Percentiles rank a stretch among this genome's conserved stretches.
phyloP scores from a whole-genome alignment of 1,284 basidiomycete genomes.

The Pholiota adiposa region DNA sequence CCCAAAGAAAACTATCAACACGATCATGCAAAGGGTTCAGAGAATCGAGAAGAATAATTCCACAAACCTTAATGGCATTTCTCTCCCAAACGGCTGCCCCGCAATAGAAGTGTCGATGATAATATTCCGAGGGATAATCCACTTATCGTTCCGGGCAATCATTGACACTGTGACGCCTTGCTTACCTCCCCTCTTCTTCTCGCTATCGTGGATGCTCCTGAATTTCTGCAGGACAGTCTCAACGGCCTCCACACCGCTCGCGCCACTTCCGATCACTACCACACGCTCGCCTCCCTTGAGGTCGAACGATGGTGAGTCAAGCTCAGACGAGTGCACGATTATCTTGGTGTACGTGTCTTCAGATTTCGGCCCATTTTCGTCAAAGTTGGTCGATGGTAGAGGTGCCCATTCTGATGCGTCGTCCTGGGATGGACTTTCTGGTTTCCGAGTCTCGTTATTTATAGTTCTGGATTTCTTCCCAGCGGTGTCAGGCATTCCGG shows the following conservation, averaged over 20 bases:
- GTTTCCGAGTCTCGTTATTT: slow-evolving; percentile 18
- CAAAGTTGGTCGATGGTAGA: neutral
- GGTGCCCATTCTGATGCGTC: neutral
- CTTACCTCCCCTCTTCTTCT: neutral
- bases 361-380: slow-evolving; percentile 8
- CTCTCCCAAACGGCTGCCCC: slow-evolving; percentile 60
- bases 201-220: slow-evolving; percentile 31
- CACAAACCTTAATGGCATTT: slow-evolving; percentile 53
- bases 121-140: slow-evolving; percentile 61
- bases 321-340: slow-evolving; percentile 60
- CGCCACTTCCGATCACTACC: slow-evolving; percentile 60
- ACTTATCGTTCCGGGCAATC: slow-evolving; percentile 50
- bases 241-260: slow-evolving; percentile 66
- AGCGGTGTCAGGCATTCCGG: slow-evolving; percentile 44
- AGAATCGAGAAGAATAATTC: too few species aligned
- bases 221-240: slow-evolving; percentile 52
- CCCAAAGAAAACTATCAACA: slow-evolving; percentile 49
- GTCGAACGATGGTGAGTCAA: slow-evolving; percentile 43
- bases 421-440: slow-evolving; percentile 15
- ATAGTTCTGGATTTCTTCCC: slow-evolving; percentile 18
- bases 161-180: slow-evolving; percentile 42
- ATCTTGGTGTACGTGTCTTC: slow-evolving; percentile 26
- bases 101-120: slow-evolving; percentile 57
- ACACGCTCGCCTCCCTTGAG: slow-evolving; percentile 50
- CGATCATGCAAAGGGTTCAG: neutral